These are phyloP conservation scores for Huntiella savannae DNA, from an alignment of 2,329 filamentous ascomycete species.

Conservation along the genomic window DNA sequence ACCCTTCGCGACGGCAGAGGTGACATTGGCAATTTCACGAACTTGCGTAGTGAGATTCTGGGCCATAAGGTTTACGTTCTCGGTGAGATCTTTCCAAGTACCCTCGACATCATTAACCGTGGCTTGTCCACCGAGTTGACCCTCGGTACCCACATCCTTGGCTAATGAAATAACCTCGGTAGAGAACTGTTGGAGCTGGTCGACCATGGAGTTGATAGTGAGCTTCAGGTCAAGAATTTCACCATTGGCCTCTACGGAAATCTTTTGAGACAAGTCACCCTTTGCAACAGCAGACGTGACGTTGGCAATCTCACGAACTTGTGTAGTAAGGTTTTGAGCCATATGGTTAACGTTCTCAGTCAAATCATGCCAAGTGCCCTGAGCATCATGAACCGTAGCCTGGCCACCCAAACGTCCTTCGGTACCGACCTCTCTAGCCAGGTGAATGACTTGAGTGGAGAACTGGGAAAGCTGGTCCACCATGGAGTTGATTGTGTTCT, in stretches of 20 bases:
- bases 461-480: too few relatives aligned
- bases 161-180: constrained; percentile 67
- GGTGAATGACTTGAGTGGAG: too few relatives aligned
- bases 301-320: too few relatives aligned
- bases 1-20: too few relatives aligned
- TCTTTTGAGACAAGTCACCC: too few relatives aligned
- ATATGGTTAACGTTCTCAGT: constrained; percentile 63
- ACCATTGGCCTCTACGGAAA: constrained; percentile 42
- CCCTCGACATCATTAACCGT: constrained; percentile 36
- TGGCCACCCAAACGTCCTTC: too few relatives aligned
- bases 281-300: too few relatives aligned
- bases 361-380: constrained; percentile 19
- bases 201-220: constrained; percentile 80
- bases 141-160: constrained; percentile 42
- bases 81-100: constrained; percentile 15
- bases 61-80: constrained; percentile 72
- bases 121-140: constrained; percentile 64
- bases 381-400: too few relatives aligned
- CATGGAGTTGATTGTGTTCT: too few relatives aligned
- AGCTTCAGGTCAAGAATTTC: constrained; percentile 70
- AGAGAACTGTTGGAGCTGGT: constrained; percentile 29
- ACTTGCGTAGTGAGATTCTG: constrained; percentile 95
- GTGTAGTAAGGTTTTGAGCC: too few relatives aligned
- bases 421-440: too few relatives aligned
- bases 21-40: constrained; percentile 32